phyloP scores from a whole-genome alignment of 2,329 filamentous ascomycete genomes.

The Botrytis elliptica region DNA sequence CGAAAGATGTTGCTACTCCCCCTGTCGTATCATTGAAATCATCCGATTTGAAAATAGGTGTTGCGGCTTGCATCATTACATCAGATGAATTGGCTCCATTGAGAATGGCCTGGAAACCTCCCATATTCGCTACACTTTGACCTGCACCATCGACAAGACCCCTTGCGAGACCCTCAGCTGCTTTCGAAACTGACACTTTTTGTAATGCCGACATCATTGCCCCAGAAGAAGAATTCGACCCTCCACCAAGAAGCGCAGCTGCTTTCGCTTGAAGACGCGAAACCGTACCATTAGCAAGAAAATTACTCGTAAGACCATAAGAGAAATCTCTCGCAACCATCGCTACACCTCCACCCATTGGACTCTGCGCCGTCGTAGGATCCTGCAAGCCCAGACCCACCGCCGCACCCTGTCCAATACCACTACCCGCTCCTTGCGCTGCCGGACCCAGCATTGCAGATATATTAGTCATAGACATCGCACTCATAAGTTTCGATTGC shows the following conservation, averaged over 20 bases:
- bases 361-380: neutral
- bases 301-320: constrained; percentile 14
- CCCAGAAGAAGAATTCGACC: constrained; percentile 1
- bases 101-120: constrained; percentile 15
- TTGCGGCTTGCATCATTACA: constrained; percentile 4
- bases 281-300: constrained; percentile 17
- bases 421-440: constrained; percentile 14
- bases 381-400: constrained; percentile 18
- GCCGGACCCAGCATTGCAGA: constrained; percentile 9
- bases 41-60: neutral
- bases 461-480: neutral
- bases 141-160: constrained; percentile 16
- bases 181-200: constrained; percentile 12
- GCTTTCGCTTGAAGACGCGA: constrained; percentile 12
- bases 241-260: constrained; percentile 7
- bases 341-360: constrained; percentile 8
- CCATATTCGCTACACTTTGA: constrained; percentile 14
- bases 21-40: constrained; percentile 15
- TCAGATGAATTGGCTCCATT: neutral
- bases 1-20: constrained; percentile 15
- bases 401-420: constrained; percentile 16
- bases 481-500: constrained; percentile 14
- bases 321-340: constrained; percentile 15
- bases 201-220: constrained; percentile 4
- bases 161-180: constrained; percentile 15